A percentile compares a stretch with the other conserved stretches of the same genome.
phyloP scores from a whole-genome alignment of 1,284 basidiomycete species.

The Irpex lacteus region DNA sequence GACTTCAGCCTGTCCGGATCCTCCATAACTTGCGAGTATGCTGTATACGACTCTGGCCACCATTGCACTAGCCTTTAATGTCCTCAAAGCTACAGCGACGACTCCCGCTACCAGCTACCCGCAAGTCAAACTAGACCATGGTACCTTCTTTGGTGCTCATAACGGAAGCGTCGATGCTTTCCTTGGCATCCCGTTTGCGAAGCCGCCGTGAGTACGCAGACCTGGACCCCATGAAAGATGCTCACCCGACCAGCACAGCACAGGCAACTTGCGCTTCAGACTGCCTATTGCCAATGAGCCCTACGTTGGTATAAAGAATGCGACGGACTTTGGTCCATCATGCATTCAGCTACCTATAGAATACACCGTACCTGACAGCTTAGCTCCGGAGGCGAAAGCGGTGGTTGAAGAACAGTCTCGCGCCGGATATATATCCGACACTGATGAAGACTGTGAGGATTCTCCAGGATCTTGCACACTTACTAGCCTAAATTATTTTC shows the following conservation, averaged over 20 bases:
- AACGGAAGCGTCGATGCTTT: constrained; percentile 20
- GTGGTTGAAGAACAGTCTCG: neutral
- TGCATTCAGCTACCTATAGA: constrained; percentile 45
- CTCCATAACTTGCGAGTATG: too few species aligned
- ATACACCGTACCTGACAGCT: neutral
- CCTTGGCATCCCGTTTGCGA: constrained; percentile 23
- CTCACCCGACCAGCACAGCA: constrained; percentile 5
- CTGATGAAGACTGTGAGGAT: constrained; percentile 9
- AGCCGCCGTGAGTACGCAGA: constrained; percentile 20
- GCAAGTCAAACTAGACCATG: constrained; percentile 19
- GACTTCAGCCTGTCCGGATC: too few species aligned
- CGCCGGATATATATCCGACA: neutral
- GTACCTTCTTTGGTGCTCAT: constrained; percentile 19
- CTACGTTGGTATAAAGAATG: constrained; percentile 38
- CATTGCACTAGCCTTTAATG: too few species aligned
- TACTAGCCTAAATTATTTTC: neutral
- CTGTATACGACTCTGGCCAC: too few species aligned
- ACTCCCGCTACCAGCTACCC: neutral
- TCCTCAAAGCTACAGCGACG: too few species aligned
- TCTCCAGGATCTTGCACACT: neutral
- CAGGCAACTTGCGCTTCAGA: constrained; percentile 36
- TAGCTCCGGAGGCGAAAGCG: neutral
- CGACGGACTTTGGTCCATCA: constrained; percentile 40
- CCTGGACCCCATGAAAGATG: too few species aligned
- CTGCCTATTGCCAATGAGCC: constrained; percentile 39